Base-by-base conservation (phyloP, 1,139 yeast genomes). In the Pichia terricola region DNA sequence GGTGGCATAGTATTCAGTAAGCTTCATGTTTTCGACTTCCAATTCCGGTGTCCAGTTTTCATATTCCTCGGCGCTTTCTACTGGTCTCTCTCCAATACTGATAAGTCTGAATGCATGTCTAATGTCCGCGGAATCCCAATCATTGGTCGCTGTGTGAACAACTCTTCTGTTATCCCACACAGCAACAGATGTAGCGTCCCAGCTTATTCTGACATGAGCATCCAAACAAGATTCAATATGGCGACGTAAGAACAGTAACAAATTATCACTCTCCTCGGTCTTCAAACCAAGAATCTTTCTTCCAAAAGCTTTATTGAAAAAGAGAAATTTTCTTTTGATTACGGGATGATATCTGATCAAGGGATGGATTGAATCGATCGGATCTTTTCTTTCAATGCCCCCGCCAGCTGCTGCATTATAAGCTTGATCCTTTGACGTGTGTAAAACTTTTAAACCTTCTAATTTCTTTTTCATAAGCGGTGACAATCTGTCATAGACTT, bases 151-250 rank as follows among this genome's bases (percentile, higher is more conserved):
- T 31, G 79, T 65, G 58, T 81, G 88, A 37, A 73, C 63, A 28
- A 77, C 74, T 51, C 81, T 67, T 60, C 88, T 70, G 64, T 81
- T 81, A 56, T 81, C 88, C 85, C 87, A 82, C 27, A 79, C 62
- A 26, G 79, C 86, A 33, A 82, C 81, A 9, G 86, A 75, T 40
- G 71, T 67, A 30, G 71, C 72, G 51, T 72, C 73, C 79, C 82
- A 79, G 48, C 62, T 64, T 47, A 77, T 75, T 48, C 85, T 69
- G 28, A 76, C 66, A 46, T 77, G 79, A 51, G 76, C 66, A 56
- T 77, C 82, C 37, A 70, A 72, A 35, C 73, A 64, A 34, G 67
- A 55, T 46, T 73, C 73, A 42, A 77, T 66, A 53, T 77, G 77
- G 38, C 67, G 63, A 54, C 69, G 70, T 51, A 82, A 63, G 54